Conservation (phyloP, 768 basidiomycete species). For the Boletus subcaerulescens region DNA sequence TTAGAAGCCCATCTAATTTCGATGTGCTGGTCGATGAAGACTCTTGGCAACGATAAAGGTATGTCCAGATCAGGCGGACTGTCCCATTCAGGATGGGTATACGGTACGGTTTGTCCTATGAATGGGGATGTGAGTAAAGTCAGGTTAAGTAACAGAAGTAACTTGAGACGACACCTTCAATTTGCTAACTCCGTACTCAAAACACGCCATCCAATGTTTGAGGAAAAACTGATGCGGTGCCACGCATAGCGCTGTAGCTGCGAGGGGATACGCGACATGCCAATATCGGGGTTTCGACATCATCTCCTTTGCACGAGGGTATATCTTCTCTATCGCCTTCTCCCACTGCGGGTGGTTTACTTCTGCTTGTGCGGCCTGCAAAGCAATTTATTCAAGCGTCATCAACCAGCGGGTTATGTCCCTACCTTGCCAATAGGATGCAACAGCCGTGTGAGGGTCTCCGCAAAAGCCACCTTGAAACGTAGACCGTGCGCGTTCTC, state of each 20-base stretch:
- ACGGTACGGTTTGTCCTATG: slow-evolving; percentile 76
- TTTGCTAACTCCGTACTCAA: slow-evolving; percentile 71
- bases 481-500: slow-evolving; percentile 79
- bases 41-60: slow-evolving; percentile 92
- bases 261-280: slow-evolving; percentile 81
- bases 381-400: background rate
- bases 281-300: slow-evolving; percentile 88
- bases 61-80: slow-evolving; percentile 86
- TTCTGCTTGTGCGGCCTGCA: slow-evolving; percentile 88
- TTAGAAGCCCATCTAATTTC: slow-evolving; percentile 72
- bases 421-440: slow-evolving; percentile 86
- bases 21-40: slow-evolving; percentile 74
- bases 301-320: slow-evolving; percentile 81
- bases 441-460: slow-evolving; percentile 69
- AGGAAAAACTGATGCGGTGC: slow-evolving; percentile 83
- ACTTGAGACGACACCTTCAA: slow-evolving; percentile 58
- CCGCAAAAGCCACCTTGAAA: slow-evolving; percentile 83
- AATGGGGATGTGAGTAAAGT: background rate
- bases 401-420: background rate
- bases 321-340: slow-evolving; percentile 82
- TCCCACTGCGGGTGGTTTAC: slow-evolving; percentile 96
- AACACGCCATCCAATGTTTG: slow-evolving; percentile 73
- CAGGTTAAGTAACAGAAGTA: background rate
- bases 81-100: slow-evolving; percentile 76
- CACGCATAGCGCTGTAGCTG: slow-evolving; percentile 80